Percentiles rank a stretch among this genome's conserved stretches.
Evolutionary conservation across 2,329 filamentous ascomycete genomes (phyloP).

Genomic region (Xylariaceae sp.): DNA sequence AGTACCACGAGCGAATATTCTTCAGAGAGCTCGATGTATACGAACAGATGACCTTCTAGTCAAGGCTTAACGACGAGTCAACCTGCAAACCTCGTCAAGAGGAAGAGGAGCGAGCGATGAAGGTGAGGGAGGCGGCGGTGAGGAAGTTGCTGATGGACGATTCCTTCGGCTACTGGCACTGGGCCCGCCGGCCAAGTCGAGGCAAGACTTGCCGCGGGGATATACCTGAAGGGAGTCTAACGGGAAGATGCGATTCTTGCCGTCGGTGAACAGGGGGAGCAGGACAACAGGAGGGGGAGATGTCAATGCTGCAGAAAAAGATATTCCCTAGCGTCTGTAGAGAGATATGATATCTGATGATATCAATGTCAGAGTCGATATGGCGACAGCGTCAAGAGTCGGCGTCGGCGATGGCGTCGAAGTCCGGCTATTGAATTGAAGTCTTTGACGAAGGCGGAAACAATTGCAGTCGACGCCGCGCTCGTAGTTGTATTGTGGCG

Average conservation of each 20-base stretch:
- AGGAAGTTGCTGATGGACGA: not conserved
- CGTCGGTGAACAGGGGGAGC: not conserved
- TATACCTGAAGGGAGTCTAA: not conserved
- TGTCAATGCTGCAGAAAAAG: not conserved
- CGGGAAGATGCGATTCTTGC: not conserved
- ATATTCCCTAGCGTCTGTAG: not conserved
- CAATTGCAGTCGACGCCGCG: not conserved
- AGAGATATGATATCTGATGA: too few relatives aligned
- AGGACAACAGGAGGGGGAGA: not conserved
- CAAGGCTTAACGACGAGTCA: constrained; percentile 3
- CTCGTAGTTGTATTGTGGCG: not conserved
- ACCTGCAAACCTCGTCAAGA: constrained; percentile 9
- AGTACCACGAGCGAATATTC: constrained; percentile 13
- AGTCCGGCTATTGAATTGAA: not conserved
- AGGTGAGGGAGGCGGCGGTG: not conserved
- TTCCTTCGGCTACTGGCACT: constrained; percentile 19
- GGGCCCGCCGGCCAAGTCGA: constrained; percentile 21
- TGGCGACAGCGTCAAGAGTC: not conserved
- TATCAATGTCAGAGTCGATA: not conserved
- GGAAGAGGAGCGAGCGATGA: constrained; percentile 12
- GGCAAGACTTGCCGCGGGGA: constrained; percentile 21
- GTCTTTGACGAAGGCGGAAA: not conserved
- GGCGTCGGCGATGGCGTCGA: not conserved
- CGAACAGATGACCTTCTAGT: constrained; percentile 11
- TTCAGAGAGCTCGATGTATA: constrained; percentile 8